These are phyloP conservation scores for Candida sojae DNA, from an alignment of 1,139 yeast species.

Conservation along the genomic window DNA sequence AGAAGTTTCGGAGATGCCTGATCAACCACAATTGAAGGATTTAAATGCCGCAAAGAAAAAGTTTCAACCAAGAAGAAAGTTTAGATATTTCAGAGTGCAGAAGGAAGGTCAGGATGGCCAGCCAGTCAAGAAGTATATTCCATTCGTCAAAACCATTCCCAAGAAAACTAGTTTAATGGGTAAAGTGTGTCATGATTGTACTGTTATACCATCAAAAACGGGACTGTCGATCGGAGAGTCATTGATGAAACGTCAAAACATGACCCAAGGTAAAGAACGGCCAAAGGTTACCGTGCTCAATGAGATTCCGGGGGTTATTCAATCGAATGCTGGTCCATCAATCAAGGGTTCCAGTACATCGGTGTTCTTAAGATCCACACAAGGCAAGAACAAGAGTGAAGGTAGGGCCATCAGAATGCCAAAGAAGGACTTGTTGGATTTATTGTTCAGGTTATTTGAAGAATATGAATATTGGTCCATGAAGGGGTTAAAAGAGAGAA, in stretches of 20 bases:
- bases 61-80: slow-evolving; percentile 23
- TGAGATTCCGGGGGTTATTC: slow-evolving; percentile 85
- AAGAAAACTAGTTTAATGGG: slow-evolving; percentile 86
- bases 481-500: slow-evolving; percentile 90
- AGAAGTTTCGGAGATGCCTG: slow-evolving; percentile 51
- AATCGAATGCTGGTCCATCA: slow-evolving; percentile 83
- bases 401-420: slow-evolving; percentile 96
- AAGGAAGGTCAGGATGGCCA: slow-evolving; percentile 20
- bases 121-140: slow-evolving; percentile 51
- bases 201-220: slow-evolving; percentile 73
- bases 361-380: slow-evolving; percentile 51
- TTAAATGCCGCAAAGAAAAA: slow-evolving; percentile 30
- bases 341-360: slow-evolving; percentile 68
- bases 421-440: slow-evolving; percentile 84
- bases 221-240: slow-evolving; percentile 68
- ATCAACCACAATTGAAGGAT: slow-evolving; percentile 43
- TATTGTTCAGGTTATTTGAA: slow-evolving; percentile 85
- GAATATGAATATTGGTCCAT: slow-evolving; percentile 97
- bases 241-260: slow-evolving; percentile 48
- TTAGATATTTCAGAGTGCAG: slow-evolving; percentile 32
- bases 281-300: slow-evolving; percentile 79
- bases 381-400: slow-evolving; percentile 47
- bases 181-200: slow-evolving; percentile 90
- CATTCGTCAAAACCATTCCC: slow-evolving; percentile 79
- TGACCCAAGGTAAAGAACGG: slow-evolving; percentile 45